Conservation (phyloP, 331 rosid species). For the Quercus lobata region DNA sequence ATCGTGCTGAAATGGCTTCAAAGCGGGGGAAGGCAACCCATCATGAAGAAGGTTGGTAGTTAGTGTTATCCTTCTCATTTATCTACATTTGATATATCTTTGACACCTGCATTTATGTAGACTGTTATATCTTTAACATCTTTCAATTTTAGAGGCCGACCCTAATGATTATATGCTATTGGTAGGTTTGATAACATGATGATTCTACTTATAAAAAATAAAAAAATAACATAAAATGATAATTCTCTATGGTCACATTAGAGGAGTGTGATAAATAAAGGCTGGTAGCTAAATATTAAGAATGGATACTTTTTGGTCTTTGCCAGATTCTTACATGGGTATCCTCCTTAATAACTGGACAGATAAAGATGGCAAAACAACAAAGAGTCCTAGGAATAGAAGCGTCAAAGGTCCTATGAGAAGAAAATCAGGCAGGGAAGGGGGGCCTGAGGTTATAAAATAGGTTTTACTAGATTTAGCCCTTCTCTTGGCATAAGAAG, state of each 20-base stretch:
- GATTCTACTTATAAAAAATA: too few species aligned
- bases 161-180: not conserved
- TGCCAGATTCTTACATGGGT: not conserved
- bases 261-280: not conserved
- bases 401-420: not conserved
- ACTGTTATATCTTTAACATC: not conserved
- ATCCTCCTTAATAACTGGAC: not conserved
- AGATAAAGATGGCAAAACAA: not conserved
- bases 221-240: too few species aligned
- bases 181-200: not conserved
- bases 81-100: not conserved
- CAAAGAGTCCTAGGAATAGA: not conserved
- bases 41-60: slow-evolving; percentile 51
- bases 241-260: not conserved
- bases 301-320: not conserved
- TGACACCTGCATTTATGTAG: not conserved
- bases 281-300: not conserved
- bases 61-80: slow-evolving; percentile 4
- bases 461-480: not conserved
- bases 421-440: not conserved
- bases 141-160: not conserved
- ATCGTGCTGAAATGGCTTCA: slow-evolving; percentile 76
- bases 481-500: not conserved
- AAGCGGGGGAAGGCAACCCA: slow-evolving; percentile 57
- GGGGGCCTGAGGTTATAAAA: not conserved